Base-by-base conservation (phyloP, 176 grass and related monocot genomes). In the Phragmites australis region DNA sequence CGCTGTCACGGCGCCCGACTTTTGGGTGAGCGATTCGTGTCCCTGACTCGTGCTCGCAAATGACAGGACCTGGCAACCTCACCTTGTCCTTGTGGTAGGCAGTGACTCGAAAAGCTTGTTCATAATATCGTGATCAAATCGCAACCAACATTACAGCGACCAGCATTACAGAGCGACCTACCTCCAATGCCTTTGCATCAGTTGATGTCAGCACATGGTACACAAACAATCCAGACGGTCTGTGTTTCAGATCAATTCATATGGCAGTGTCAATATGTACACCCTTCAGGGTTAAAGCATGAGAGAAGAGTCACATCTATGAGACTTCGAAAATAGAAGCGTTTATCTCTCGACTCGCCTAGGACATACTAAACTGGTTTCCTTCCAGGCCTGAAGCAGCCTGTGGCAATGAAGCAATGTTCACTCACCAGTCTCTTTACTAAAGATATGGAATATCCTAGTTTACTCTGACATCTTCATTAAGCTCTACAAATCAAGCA, bases 241-340 rank as follows among this genome's bases (percentile, higher is more conserved):
- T 26, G 4, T 9, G 31, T 31, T 2, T 30, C 26, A 14, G 2
- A 46, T 53, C 5, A 15, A 16, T 63, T 42, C 79, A 72, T 78
- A 72, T 74, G 51, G 6, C 25, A 81, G 4, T 52, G 37, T 68
- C 70, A 30, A 63, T 78, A 83, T 88, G 55, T 88, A 83, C 76
- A 88, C n/a, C 55, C 48, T 17, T n/a, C 16, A 40, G 11, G 54
- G 37, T 62, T n/a, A 50, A 65, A 75, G 6, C 43, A 34, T 37
- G 41, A 57, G 68, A 67, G 47, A 6, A 49, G 17, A 61, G 30
- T 2, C 25, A 49, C 45, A 71, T 50, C 3, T 21, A 4, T 70
- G 68, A 9, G 25, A 32, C n/a, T n/a, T n/a, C n/a, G n/a, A n/a
- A n/a, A n/a, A 10, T 12, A 32, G 23, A 73, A 56, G 19, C 3